Conservation (phyloP, 1,284 basidiomycete species). For the Sphagnurus paluster region DNA sequence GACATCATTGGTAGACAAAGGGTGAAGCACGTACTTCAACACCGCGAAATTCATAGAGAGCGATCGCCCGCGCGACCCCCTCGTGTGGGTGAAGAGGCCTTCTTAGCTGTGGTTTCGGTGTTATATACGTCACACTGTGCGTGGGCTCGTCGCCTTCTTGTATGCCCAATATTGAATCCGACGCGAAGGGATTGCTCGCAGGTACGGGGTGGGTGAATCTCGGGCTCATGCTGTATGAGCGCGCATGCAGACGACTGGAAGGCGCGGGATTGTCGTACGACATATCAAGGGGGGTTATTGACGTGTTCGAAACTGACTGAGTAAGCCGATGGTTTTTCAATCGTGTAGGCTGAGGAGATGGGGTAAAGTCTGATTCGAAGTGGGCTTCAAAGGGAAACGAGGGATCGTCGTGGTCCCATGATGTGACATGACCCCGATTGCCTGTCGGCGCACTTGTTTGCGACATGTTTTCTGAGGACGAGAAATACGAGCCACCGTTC, state of each 20-base stretch:
- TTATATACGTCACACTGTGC: constrained; percentile 35
- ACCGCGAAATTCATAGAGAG: constrained; percentile 76
- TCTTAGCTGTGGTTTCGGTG: constrained; percentile 50
- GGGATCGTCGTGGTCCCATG: constrained; percentile 26
- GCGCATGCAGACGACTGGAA: constrained; percentile 1
- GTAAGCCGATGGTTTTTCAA: constrained; percentile 19
- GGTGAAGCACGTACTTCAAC: constrained; percentile 54
- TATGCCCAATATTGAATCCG: not conserved
- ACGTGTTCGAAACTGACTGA: constrained; percentile 16
- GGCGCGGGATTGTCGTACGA: constrained; percentile 11
- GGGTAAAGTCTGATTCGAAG: constrained; percentile 40
- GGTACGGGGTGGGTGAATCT: not conserved
- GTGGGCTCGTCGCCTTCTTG: constrained; percentile 3
- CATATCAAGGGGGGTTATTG: constrained; percentile 8
- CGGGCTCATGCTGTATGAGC: constrained; percentile 6
- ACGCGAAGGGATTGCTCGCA: constrained; percentile 1
- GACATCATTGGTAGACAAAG: not conserved
- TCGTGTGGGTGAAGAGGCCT: constrained; percentile 50
- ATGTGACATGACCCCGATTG: constrained; percentile 28
- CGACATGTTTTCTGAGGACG: constrained; percentile 24
- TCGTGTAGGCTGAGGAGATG: constrained; percentile 23
- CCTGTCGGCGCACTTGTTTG: constrained; percentile 25
- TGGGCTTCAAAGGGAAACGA: constrained; percentile 40
- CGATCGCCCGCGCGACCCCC: constrained; percentile 75
- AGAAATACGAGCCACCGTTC: constrained; percentile 56